Conservation (phyloP, 495 filamentous ascomycete species). For the Rhypophila decipiens region DNA sequence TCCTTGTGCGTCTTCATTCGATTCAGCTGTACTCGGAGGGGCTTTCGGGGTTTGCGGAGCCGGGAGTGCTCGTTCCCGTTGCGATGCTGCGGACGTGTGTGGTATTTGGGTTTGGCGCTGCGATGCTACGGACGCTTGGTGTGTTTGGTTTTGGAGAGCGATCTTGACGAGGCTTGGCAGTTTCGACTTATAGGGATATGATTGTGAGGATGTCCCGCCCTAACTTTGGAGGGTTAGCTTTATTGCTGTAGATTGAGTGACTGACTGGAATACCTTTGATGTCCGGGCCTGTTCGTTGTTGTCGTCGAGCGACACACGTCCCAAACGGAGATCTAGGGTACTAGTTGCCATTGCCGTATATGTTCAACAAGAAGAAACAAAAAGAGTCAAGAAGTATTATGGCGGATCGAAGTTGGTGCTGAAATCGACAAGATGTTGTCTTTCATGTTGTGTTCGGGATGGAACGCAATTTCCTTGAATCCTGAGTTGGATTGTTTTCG, state of each 20-base stretch:
- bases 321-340: background rate
- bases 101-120: background rate
- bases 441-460: no score
- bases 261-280: background rate
- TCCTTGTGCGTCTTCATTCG: background rate
- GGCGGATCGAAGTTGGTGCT: background rate
- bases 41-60: constrained; percentile 4
- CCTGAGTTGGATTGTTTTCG: no score
- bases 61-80: constrained; percentile 17
- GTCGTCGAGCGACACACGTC: background rate
- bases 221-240: background rate
- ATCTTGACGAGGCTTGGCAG: background rate
- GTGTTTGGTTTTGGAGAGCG: background rate
- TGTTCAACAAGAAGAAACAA: background rate
- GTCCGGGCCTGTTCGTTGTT: background rate
- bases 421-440: no score
- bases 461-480: no score
- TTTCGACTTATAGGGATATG: background rate
- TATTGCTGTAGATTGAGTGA: background rate
- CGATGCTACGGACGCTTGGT: background rate
- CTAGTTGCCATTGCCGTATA: background rate
- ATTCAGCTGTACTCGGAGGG: background rate
- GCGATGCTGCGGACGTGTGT: constrained; percentile 9
- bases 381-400: constrained; percentile 20
- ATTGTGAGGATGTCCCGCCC: background rate